Evolutionary conservation across 2,329 filamentous ascomycete genomes (phyloP).

Genomic region (Chrysoporthe cubensis): DNA sequence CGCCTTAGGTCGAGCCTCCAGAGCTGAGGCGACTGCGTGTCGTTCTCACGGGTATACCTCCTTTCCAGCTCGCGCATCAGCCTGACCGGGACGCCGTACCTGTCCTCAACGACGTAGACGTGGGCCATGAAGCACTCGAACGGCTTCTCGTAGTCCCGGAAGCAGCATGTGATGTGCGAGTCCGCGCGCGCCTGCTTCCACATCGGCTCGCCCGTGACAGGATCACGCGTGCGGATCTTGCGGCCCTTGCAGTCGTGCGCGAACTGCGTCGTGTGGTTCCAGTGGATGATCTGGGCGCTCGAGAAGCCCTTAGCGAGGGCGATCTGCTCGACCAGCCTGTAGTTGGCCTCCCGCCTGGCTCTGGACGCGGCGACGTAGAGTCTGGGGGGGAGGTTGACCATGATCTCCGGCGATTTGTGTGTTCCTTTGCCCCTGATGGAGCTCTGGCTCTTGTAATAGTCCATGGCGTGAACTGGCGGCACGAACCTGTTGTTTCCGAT

Average conservation of each 20-base stretch:
- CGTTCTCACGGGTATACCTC: neutral
- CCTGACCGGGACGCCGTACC: neutral
- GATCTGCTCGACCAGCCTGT: neutral
- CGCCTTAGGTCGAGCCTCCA: neutral
- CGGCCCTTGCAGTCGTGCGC: neutral
- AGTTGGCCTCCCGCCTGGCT: neutral
- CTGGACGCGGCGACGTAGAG: neutral
- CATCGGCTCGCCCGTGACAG: neutral
- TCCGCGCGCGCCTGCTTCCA: neutral
- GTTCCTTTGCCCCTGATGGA: neutral
- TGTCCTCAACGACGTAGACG: neutral
- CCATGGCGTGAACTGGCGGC: neutral
- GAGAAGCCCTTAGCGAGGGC: neutral
- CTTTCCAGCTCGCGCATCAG: neutral
- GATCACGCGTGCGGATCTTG: neutral
- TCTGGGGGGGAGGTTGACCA: neutral
- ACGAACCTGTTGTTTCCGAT: neutral
- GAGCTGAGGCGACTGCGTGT: neutral
- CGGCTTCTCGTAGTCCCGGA: neutral
- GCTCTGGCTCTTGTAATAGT: neutral
- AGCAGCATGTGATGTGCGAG: neutral
- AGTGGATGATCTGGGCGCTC: neutral
- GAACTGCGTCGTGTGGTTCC: neutral
- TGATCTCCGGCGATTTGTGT: neutral
- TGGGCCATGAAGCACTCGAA: neutral